Base-by-base conservation (phyloP, 495 filamentous ascomycete genomes). In the Podospora tetraspora region DNA sequence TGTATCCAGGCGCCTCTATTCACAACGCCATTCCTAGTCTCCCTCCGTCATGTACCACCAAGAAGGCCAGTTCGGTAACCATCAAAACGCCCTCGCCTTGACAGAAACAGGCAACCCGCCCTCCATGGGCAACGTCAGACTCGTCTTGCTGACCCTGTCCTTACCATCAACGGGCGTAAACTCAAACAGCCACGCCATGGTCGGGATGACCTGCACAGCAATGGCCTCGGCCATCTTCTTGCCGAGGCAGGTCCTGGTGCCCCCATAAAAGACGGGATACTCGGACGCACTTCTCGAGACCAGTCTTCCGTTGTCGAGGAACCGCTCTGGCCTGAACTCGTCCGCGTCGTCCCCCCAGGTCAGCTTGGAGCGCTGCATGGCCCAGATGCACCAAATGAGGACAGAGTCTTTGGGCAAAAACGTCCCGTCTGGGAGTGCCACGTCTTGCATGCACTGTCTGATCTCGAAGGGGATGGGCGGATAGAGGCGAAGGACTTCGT, bases 401-500 rank as follows among this genome's bases (percentile, higher is more conserved):
- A 88, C 76, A 0, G 85, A 76, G 23, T 75, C 73, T 60, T 76
- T 74, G 0, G 86, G 86, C 6, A 89, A 77, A 68, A 79, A 82
- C 1, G 86, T 88, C 27, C 85, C 84, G 69, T 89, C 86, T 0
- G 86, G 86, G 22, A 89, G 80, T 1, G 81, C 81, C 6, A 83
- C 81, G 29, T 77, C 70, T 62, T 79, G 71, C 21, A 80, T 80
- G 72, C 79, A 82, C 72, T 88, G 84, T 68, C 86, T 84, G 61
- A 89, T 83, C 70, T 89, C 86, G 63, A 88, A 85, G 6, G 86
- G 86, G 52, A 89, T 85, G 3, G 86, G 86, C 19, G 86, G 86
- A 67, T 83, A 88, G 3, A 88, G 71, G 0, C 86, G 80, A 0
- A 89, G 74, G 12, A 79, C 70, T 65, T 89, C 86, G 69, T 86